A percentile compares a stretch with the other conserved stretches of the same genome.
Evolutionary conservation across 2,329 filamentous ascomycete species (phyloP).

Genomic region (Aspergillus aculeatinus): DNA sequence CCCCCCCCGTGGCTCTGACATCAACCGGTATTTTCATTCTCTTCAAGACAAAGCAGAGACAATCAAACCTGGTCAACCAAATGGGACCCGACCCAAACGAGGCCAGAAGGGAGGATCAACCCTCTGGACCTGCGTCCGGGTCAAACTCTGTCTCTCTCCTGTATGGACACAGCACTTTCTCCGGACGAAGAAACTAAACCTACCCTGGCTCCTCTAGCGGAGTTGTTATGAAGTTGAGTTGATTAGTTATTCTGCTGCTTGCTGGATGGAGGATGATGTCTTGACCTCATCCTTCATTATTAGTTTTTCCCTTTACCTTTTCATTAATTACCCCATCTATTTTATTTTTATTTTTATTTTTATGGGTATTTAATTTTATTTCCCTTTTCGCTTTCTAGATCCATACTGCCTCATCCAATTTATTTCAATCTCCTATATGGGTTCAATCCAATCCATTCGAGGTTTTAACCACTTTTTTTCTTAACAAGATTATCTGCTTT

Average conservation of each 20-base stretch:
- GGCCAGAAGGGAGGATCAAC: constrained; percentile 40
- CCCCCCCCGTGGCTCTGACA: constrained; percentile 35
- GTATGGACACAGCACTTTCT: constrained; percentile 30
- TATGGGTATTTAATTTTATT: constrained; percentile 10
- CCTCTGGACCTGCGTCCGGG: constrained; percentile 42
- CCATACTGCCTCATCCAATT: constrained; percentile 16
- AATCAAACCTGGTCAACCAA: constrained; percentile 30
- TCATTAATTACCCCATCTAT: constrained; percentile 6
- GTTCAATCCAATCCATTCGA: constrained; percentile 11
- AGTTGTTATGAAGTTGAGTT: constrained; percentile 20
- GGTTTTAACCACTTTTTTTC: constrained; percentile 15
- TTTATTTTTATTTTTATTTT: constrained; percentile 12
- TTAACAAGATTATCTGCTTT: constrained; percentile 20
- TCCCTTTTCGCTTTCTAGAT: constrained; percentile 13
- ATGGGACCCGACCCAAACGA: constrained; percentile 33
- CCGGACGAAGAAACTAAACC: constrained; percentile 29
- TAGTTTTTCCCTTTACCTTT: constrained; percentile 10
- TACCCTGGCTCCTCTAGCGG: constrained; percentile 30
- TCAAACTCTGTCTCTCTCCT: constrained; percentile 36
- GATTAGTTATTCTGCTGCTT: constrained; percentile 26
- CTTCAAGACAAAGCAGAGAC: constrained; percentile 27
- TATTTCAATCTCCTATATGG: constrained; percentile 9
- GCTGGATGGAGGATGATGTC: constrained; percentile 34
- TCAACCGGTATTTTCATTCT: constrained; percentile 35
- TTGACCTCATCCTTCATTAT: constrained; percentile 36